Evolutionary conservation across 2,329 filamentous ascomycete species (phyloP).

Genomic region (Rhynchosporium agropyri): DNA sequence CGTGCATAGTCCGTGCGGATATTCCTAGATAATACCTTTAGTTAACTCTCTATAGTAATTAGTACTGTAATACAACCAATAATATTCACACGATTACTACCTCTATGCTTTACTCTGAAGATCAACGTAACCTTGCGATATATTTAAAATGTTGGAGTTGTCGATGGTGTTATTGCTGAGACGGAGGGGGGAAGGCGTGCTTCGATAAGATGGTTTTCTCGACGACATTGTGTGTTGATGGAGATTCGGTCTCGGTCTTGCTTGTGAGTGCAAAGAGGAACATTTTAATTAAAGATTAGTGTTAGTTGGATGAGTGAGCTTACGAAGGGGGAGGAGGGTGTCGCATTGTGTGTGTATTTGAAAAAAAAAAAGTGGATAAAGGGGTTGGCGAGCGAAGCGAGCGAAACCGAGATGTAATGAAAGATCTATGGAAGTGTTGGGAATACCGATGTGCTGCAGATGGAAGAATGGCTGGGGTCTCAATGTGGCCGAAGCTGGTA

Average conservation of each 20-base stretch:
- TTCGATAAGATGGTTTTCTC: conserved; percentile 31
- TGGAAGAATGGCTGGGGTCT: too few relatives aligned
- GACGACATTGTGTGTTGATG: conserved; percentile 24
- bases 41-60: too few relatives aligned
- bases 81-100: too few relatives aligned
- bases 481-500: too few relatives aligned
- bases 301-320: conserved; percentile 26
- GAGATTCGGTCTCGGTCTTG: conserved; percentile 22
- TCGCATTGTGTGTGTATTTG: conserved; percentile 10
- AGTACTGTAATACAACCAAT: too few relatives aligned
- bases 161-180: neutral
- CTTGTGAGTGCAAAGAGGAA: conserved; percentile 30
- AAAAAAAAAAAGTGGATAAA: conserved; percentile 19
- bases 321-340: conserved; percentile 25
- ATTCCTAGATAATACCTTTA: too few relatives aligned
- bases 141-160: too few relatives aligned
- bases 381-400: conserved; percentile 10
- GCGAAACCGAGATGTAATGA: neutral
- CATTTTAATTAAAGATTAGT: conserved; percentile 24
- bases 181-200: conserved; percentile 13
- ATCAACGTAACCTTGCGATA: too few relatives aligned
- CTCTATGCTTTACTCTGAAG: too few relatives aligned
- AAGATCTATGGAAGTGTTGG: neutral
- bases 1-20: too few relatives aligned
- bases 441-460: neutral